Evolutionary conservation across 2,329 filamentous ascomycete genomes (phyloP).

Genomic region (Trichoderma asperellum): DNA sequence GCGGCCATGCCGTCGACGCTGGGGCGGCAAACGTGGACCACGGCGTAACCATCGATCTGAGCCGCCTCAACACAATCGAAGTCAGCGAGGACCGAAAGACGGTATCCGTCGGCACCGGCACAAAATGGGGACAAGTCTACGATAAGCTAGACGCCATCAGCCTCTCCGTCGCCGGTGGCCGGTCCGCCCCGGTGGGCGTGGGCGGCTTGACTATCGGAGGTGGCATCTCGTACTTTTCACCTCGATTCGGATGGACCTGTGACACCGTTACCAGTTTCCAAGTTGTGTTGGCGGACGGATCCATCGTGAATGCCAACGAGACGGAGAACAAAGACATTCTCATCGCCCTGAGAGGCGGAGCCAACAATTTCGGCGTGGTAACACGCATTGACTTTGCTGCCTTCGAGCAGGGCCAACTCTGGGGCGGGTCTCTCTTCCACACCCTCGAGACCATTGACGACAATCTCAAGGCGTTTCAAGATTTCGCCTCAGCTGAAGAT

Average conservation of each 20-base stretch:
- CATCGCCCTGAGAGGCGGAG: conserved; percentile 51
- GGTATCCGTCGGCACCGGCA: conserved; percentile 44
- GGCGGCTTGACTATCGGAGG: conserved; percentile 33
- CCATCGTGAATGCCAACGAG: conserved; percentile 44
- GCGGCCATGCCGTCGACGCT: conserved; percentile 49
- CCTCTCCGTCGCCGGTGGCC: conserved; percentile 45
- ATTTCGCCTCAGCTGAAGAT: conserved; percentile 1
- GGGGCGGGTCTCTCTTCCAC: conserved; percentile 38
- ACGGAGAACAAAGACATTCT: conserved; percentile 46
- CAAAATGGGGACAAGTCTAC: conserved; percentile 47
- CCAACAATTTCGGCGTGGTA: conserved; percentile 47
- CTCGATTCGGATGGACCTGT: conserved; percentile 44
- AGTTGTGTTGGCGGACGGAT: conserved; percentile 44
- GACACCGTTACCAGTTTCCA: conserved; percentile 45
- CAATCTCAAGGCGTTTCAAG: conserved; percentile 1
- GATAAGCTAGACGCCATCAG: conserved; percentile 37
- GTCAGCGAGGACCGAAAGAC: conserved; percentile 39
- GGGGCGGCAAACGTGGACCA: conserved; percentile 44
- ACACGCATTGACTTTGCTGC: conserved; percentile 37
- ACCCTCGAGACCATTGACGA: conserved; percentile 11
- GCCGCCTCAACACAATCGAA: conserved; percentile 40
- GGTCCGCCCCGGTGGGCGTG: conserved; percentile 47
- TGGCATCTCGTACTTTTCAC: conserved; percentile 48
- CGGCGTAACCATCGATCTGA: conserved; percentile 43
- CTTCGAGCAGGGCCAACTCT: conserved; percentile 30